Conservation (phyloP, 768 basidiomycete genomes). For the Pleurotus ostreatus region DNA sequence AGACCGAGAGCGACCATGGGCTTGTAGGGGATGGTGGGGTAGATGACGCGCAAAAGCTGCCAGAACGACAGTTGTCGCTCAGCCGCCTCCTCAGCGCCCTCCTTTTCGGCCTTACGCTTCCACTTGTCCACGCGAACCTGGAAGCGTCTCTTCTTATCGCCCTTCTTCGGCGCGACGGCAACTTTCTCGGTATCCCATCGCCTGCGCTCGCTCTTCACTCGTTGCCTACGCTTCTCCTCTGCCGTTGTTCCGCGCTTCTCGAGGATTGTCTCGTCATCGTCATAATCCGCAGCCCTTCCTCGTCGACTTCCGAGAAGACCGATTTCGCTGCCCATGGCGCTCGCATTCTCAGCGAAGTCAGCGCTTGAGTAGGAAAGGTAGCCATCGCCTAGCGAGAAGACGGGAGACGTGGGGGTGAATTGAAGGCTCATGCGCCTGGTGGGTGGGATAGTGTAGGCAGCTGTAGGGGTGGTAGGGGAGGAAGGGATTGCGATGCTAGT, state of each 20-base stretch:
- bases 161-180: background rate
- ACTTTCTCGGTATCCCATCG: slow-evolving; percentile 21
- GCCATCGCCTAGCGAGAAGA: slow-evolving; percentile 15
- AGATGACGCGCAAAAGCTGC: slow-evolving; percentile 48
- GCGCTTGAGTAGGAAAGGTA: background rate
- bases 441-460: slow-evolving; percentile 26
- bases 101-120: background rate
- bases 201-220: slow-evolving; percentile 13
- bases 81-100: slow-evolving; percentile 11
- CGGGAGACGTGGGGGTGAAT: slow-evolving; percentile 55
- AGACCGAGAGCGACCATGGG: slow-evolving; percentile 67
- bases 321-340: slow-evolving; percentile 5
- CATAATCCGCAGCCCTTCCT: slow-evolving; percentile 1
- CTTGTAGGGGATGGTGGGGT: slow-evolving; percentile 75
- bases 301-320: background rate
- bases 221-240: slow-evolving; percentile 33
- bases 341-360: slow-evolving; percentile 6
- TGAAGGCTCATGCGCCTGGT: slow-evolving; percentile 54
- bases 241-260: slow-evolving; percentile 35
- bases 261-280: slow-evolving; percentile 29
- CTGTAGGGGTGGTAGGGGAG: slow-evolving; percentile 21
- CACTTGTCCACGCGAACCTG: slow-evolving; percentile 4
- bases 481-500: slow-evolving; percentile 35
- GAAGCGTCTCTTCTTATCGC: background rate
- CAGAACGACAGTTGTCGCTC: slow-evolving; percentile 33